Base-by-base conservation (phyloP, 2,329 filamentous ascomycete species). In the Ceratocystis alfenasii region DNA sequence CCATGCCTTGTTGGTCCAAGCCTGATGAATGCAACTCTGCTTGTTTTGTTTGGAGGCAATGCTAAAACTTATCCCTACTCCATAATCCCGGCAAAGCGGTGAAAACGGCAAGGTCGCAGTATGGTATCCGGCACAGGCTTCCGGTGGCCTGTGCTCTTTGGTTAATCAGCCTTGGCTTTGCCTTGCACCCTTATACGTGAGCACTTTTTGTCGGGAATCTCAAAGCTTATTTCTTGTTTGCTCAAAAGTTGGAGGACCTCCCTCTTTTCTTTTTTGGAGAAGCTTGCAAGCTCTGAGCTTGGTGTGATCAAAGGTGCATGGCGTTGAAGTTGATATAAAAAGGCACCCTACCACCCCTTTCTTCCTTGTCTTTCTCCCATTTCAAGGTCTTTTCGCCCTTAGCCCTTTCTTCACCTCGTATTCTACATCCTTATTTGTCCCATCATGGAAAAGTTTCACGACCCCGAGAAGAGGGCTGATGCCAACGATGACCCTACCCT, bases 401-500 rank as follows among this genome's bases (percentile, higher is more conserved):
- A 12, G 33, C 8, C 33, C 33, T 36, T 36, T 36, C 33, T 36
- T 36, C 33, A 12, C 8, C 33, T 36, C 8, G 3, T 53, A 53
- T 53, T 17, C n/a, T 28, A 53, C 20, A 1, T 12, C 48, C 6
- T 15, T 53, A 53, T 15, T 53, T 59, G 48, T 12, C 45, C 59
- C 61, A 65, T 28, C 3, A 59, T 59, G 53, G 28, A 33, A 30
- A 59, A 59, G 17, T 10, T 33, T 33, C 65, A 62, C 17, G 68
- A 69, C 36, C 59, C 68, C 57, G 70, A 70, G 28, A 70, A 70
- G 65, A 65, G 65, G 17, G 65, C 59, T 44, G 65, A 69, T 61
- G 57, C 63, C 57, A 65, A 45, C 33, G 63, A 69, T 53, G 15
- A 2, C 12, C 17, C 5, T 8, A 7, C 28, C 25, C 53, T 59